Evolutionary conservation across 202 grass and related monocot genomes (phyloP), one percentile per base, ranked within the genome.

Genomic region (Bolboschoenoplectus hybrid): DNA sequence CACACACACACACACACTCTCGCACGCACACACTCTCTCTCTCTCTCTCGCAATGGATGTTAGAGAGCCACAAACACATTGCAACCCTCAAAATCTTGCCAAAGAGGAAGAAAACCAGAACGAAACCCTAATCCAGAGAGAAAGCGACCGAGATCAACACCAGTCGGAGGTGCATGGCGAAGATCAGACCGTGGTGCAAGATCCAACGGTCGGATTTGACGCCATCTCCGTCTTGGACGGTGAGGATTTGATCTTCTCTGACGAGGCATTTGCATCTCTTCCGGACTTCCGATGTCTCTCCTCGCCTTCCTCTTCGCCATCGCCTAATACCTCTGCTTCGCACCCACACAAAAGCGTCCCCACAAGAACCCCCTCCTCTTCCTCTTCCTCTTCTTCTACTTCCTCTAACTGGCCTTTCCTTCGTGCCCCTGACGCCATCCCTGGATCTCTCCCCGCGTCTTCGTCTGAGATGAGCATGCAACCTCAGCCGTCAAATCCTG

Each of bases 231-330:
- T 85, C 6, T 86, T 86, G 34, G 88, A 87, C 52, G 91, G 74
- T 10, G 88, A 92, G 5, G 97, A 94, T 53, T 90, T 99, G 84
- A 78, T 92, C 10, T 92, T 99, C 87, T 88, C 88, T 3, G 90
- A 96, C 20, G 90, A 92, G 67, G 87, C 92, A 41, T 99, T 99
- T 58, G 82, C 93, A 1, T 77, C 70, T 9, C 90, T 99, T 13
- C 93, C 90, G 2, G 86, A 96, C 70, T 99, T 99, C 85, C 86
- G 89, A 2, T 94, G 88, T 82, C 88, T 95, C 39, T 89, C 90
- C 3, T 94, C 91, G 5, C 93, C 90, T 57, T 87, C 91, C 17
- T 84, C 81, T 32, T 88, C 88, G 1, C 82, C 62, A 13, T 94
- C 87, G 11, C 89, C 89, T 61, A 61, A 61, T 1, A 86, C 88